Evolutionary conservation across 1,139 yeast species (phyloP), one percentile per base, ranked within the genome.

Genomic region (Candida sp.): DNA sequence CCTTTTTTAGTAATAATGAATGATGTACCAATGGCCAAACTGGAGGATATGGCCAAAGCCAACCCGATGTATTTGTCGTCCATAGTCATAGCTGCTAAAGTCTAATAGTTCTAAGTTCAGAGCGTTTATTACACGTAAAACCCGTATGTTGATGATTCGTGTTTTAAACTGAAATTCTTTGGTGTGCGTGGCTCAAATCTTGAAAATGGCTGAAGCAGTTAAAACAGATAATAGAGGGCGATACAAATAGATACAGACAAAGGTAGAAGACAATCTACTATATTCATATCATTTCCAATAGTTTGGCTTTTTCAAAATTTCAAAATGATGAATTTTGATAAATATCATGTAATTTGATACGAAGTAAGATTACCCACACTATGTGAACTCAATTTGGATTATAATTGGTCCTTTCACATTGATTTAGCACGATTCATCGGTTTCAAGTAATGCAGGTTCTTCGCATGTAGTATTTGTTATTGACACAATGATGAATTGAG

Each of bases 1-100:
- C 97, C 97, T 61, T 86, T 85, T 62, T 89, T 89, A 36, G 97
- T 89, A 61, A 89, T 82, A 55, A 89, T 90, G 64, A 89, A 90
- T 19, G 95, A 86, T 4, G 91, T 83, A 30, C 97, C 97, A 46
- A 89, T 90, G 33, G 97, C 97, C 56, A 89, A 70, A 15, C 96
- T 88, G 40, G 95, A 84, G 49, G 90, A 80, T 67, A 89, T 82
- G 48, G 97, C 97, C 54, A 89, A 77, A 8, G 90, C 93, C 53
- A 89, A 79, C 35, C 97, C 97, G 46, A 89, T 86, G 60, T 88
- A 89, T 61, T 90, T 89, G 53, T 89, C 96, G 57, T 86, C 93
- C 56, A 78, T 75, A 38, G 39, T 36, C 11, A n/a, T 29, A 37
- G 27, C n/a, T 38, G 27, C 12, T 15, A 29, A 22, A 29, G 30